Base-by-base conservation (phyloP, 2,329 filamentous ascomycete genomes). In the Metarhizium brunneum region DNA sequence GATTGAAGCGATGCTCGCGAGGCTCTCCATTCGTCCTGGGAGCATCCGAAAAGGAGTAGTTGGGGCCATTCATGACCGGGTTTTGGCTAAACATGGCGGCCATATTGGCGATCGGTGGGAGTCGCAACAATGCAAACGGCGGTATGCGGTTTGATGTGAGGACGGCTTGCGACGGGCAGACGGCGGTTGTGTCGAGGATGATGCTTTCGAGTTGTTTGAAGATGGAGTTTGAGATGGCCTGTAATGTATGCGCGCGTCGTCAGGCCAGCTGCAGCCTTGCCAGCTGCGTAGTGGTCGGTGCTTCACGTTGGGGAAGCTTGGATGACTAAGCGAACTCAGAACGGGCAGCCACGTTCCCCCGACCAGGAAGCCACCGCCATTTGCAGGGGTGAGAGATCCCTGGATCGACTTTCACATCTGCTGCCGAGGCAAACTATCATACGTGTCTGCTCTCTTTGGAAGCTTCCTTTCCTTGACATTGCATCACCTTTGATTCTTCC, bases 1-100 rank as follows among this genome's bases (percentile, higher is more conserved):
- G 92, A 75, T 96, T 92, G 77, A 96, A 96, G 65, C 85, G 84
- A 75, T 95, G 92, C 77, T 94, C 76, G 64, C 81, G 79, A 58
- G 78, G 76, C 66, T 82, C 80, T 61, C 79, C 81, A 47, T 73
- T 69, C 59, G 71, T 71, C 68, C 75, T 77, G 67, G 83, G 82
- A 54, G 77, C 72, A 66, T 86, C 82, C 64, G 78, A 81, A 74
- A 85, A 83, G 60, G 83, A 84, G 73, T 87, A 87, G 76, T 82
- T 85, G 67, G 84, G 82, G 61, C 83, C 83, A 70, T 86, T 84
- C 76, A 85, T 78, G 68, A 84, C 67, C 62, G 83, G 82, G 71
- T 86, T 86, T 72, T 86, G 83, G 73, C 82, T 85, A 74, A 86
- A 86, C 79, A 86, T 84, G 69, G 83, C 78, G 64, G 77, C 76